Percentiles rank a stretch among this genome's conserved stretches.
These are phyloP conservation scores for Starmerella floris DNA, from an alignment of 805 yeast genomes.

Conservation along the genomic window DNA sequence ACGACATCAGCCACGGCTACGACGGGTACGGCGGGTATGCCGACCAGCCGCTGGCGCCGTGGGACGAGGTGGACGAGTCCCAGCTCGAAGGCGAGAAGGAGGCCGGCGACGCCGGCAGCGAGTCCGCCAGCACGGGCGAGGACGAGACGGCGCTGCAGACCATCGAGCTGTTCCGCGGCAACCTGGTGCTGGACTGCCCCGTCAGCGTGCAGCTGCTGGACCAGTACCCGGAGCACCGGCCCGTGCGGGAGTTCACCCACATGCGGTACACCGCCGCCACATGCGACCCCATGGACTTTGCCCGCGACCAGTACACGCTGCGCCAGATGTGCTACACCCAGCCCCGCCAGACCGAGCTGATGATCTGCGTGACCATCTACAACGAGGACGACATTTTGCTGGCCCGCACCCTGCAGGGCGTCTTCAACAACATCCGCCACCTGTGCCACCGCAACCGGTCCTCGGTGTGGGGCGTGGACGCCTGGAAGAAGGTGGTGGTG, in stretches of 20 bases:
- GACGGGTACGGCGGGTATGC: slow-evolving; percentile 2
- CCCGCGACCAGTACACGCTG: slow-evolving; percentile 50
- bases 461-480: slow-evolving; percentile 81
- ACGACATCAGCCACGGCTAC: slow-evolving; percentile 11
- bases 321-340: slow-evolving; percentile 68
- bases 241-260: slow-evolving; percentile 57
- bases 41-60: slow-evolving; percentile 1
- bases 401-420: slow-evolving; percentile 80
- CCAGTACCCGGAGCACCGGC: slow-evolving; percentile 38
- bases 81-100: slow-evolving; percentile 2
- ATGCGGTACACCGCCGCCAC: slow-evolving; percentile 93
- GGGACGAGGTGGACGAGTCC: slow-evolving; percentile 5
- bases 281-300: slow-evolving; percentile 70
- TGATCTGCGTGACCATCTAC: slow-evolving; percentile 80
- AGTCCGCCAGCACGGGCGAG: not conserved
- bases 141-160: slow-evolving; percentile 21
- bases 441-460: slow-evolving; percentile 50
- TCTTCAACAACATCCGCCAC: slow-evolving; percentile 72
- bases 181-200: slow-evolving; percentile 77
- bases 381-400: slow-evolving; percentile 74
- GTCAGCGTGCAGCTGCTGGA: slow-evolving; percentile 55
- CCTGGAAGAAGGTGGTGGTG: slow-evolving; percentile 90
- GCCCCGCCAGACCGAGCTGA: slow-evolving; percentile 71
- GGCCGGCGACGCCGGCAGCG: not conserved
- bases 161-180: slow-evolving; percentile 54